These are phyloP conservation scores for Cichorium intybus DNA, from an alignment of 140 eudicot genomes.

Conservation along the genomic window DNA sequence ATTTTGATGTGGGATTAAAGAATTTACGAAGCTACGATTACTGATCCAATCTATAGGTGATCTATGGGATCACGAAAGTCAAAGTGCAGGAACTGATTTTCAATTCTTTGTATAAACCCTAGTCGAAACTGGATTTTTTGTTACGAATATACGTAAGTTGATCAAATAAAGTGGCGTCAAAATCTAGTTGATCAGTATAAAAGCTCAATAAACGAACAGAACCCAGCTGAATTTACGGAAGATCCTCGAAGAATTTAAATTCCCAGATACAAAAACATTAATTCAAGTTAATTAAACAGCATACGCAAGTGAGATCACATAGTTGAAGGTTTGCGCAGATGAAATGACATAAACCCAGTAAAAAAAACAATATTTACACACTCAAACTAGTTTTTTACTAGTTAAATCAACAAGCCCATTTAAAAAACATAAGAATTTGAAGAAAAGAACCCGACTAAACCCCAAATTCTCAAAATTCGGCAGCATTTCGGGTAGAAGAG, in stretches of 20 bases:
- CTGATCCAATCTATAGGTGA: constrained; percentile 31
- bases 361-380: constrained; percentile 1
- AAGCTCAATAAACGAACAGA: constrained; percentile 10
- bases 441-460: not conserved
- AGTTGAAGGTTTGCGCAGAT: not conserved
- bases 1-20: not conserved
- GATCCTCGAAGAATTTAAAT: constrained; percentile 4
- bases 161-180: constrained; percentile 2
- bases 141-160: not conserved
- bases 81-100: not conserved
- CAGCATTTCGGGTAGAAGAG: not conserved
- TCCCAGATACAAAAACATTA: not conserved
- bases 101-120: constrained; percentile 16
- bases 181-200: constrained; percentile 13
- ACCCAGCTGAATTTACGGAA: constrained; percentile 15
- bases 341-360: not conserved
- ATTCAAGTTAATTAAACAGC: constrained; percentile 7
- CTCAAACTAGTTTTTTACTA: not conserved
- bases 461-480: not conserved
- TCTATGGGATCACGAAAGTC: constrained; percentile 12
- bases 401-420: not conserved
- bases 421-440: constrained; percentile 4
- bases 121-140: not conserved
- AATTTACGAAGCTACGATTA: not conserved
- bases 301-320: not conserved